Conservation (phyloP, 495 filamentous ascomycete species). For the Penicillium argentinense region DNA sequence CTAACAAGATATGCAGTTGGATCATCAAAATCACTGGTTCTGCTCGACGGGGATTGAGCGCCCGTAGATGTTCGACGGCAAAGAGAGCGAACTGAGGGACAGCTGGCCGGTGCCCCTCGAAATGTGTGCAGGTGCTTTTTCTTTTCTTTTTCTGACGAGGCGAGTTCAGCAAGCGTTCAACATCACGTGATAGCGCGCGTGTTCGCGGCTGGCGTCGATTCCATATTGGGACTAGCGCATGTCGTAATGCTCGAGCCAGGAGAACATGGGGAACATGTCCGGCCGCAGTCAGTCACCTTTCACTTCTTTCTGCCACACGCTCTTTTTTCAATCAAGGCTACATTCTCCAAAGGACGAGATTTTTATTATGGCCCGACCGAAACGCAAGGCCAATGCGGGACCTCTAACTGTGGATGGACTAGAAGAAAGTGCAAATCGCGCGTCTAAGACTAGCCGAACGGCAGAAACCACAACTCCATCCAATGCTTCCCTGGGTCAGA, state of each 20-base stretch:
- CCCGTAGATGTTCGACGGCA: background rate
- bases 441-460: constrained; percentile 14
- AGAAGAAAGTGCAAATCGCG: constrained; percentile 18
- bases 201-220: constrained; percentile 5
- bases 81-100: too few species aligned
- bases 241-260: background rate
- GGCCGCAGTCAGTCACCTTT: too few species aligned
- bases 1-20: constrained; percentile 8
- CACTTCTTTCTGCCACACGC: too few species aligned
- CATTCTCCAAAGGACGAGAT: too few species aligned
- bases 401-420: constrained; percentile 9
- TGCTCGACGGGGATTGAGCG: too few species aligned
- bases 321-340: too few species aligned
- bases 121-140: too few species aligned
- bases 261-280: too few species aligned
- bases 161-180: too few species aligned
- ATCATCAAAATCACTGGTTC: too few species aligned
- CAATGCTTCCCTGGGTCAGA: constrained; percentile 21
- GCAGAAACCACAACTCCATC: background rate
- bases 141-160: too few species aligned
- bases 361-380: constrained; percentile 11
- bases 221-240: constrained; percentile 11
- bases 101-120: too few species aligned
- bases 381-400: constrained; percentile 22
- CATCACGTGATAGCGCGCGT: constrained; percentile 18